Percentiles rank a stretch among this genome's conserved stretches.
Conservation (phyloP, 148 eudicot genomes). For the Cornus suecica region DNA sequence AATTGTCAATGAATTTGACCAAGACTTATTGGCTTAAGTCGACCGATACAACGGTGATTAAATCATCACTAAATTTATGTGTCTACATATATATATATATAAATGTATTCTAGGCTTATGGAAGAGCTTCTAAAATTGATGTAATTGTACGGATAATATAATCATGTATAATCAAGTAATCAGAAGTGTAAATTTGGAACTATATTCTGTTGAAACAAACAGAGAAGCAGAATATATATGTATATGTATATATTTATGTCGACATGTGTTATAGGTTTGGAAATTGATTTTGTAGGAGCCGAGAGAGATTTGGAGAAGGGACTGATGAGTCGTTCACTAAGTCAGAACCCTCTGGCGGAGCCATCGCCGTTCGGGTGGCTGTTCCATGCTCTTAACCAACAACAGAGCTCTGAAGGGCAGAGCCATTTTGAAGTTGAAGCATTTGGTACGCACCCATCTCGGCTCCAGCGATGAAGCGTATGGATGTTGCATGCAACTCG, state of each 20-base stretch:
- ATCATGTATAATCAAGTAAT: too few relatives aligned
- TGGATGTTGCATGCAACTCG: conserved; percentile 2
- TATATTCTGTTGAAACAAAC: background rate
- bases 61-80: too few relatives aligned
- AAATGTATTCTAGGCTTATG: background rate
- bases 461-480: conserved; percentile 12
- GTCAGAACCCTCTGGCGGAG: conserved; percentile 21
- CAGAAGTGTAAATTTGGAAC: too few relatives aligned
- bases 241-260: too few relatives aligned
- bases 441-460: conserved; percentile 18
- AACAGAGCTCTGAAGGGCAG: background rate
- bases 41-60: too few relatives aligned
- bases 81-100: too few relatives aligned
- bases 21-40: too few relatives aligned
- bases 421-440: conserved; percentile 4
- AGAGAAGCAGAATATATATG: background rate
- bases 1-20: too few relatives aligned
- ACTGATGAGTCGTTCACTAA: conserved; percentile 20
- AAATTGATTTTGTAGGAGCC: conserved; percentile 21
- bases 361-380: conserved; percentile 40
- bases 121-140: background rate
- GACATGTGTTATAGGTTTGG: background rate
- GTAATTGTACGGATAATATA: too few relatives aligned
- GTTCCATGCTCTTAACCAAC: conserved; percentile 18
- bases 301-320: conserved; percentile 42